Percentiles rank a stretch among this genome's conserved stretches.
Evolutionary conservation across 2,329 filamentous ascomycete species (phyloP).

Genomic region (Escovopsis sp.): DNA sequence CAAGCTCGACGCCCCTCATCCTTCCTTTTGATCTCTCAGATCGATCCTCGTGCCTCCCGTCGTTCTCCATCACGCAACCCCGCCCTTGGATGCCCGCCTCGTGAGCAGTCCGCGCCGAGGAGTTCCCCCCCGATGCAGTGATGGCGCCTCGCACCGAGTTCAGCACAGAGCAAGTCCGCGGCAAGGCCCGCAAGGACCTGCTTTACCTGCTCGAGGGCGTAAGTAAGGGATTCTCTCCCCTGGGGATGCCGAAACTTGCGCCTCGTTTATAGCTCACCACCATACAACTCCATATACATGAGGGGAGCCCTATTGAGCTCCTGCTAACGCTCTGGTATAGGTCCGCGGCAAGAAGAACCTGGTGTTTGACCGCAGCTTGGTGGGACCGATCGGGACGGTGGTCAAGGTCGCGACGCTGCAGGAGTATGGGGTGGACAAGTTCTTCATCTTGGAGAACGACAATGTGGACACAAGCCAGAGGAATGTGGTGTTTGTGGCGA

Average conservation of each 20-base stretch:
- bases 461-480: conserved; percentile 90
- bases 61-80: conserved; percentile 4
- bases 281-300: no score
- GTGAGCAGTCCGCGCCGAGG: background rate
- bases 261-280: no score
- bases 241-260: no score
- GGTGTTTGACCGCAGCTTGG: conserved; percentile 79
- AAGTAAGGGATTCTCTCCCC: conserved; percentile 34
- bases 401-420: conserved; percentile 92
- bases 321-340: conserved; percentile 30
- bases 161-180: conserved; percentile 59
- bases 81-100: background rate
- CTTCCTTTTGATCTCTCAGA: no score
- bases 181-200: conserved; percentile 75
- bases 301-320: no score
- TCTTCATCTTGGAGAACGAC: conserved; percentile 90
- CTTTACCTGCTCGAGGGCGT: conserved; percentile 87
- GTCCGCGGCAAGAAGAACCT: conserved; percentile 98
- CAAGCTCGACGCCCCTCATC: no score
- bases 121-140: conserved; percentile 11
- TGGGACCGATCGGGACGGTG: conserved; percentile 76
- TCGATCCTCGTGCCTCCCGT: no score
- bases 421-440: conserved; percentile 95
- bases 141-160: conserved; percentile 61
- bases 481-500: conserved; percentile 86